Evolutionary conservation across 2,329 filamentous ascomycete species (phyloP).

Genomic region (Apiospora marii): DNA sequence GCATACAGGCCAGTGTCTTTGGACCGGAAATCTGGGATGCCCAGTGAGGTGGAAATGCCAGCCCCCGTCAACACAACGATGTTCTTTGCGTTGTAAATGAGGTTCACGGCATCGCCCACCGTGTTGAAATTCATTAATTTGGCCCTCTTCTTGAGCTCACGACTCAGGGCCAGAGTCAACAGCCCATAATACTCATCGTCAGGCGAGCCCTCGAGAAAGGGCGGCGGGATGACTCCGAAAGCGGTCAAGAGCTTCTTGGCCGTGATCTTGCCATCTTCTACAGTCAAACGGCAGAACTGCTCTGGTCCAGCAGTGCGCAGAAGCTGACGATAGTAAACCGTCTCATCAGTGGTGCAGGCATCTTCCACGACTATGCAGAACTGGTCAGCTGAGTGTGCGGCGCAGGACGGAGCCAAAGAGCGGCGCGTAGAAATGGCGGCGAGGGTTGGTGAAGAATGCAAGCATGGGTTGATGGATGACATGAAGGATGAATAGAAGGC

Average conservation of each 20-base stretch:
- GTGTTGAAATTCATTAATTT: constrained; percentile 85
- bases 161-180: constrained; percentile 77
- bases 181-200: constrained; percentile 80
- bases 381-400: constrained; percentile 31
- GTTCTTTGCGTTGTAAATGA: constrained; percentile 78
- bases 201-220: constrained; percentile 74
- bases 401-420: background rate
- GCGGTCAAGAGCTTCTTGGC: constrained; percentile 87
- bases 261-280: constrained; percentile 73
- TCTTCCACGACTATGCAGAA: constrained; percentile 23
- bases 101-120: constrained; percentile 82
- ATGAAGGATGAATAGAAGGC: constrained; percentile 26
- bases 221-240: constrained; percentile 79
- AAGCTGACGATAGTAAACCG: constrained; percentile 71
- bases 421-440: background rate
- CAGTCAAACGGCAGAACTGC: constrained; percentile 76
- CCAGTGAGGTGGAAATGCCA: constrained; percentile 94
- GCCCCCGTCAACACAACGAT: constrained; percentile 95
- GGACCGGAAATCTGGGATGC: constrained; percentile 96
- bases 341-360: constrained; percentile 65
- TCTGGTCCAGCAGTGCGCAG: constrained; percentile 80
- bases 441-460: background rate
- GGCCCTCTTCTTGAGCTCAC: constrained; percentile 81
- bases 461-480: background rate
- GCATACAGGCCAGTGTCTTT: constrained; percentile 93